Evolutionary conservation across 495 filamentous ascomycete genomes (phyloP), one percentile per base, ranked within the genome.

Genomic region (Sabuloglossum arenarium): DNA sequence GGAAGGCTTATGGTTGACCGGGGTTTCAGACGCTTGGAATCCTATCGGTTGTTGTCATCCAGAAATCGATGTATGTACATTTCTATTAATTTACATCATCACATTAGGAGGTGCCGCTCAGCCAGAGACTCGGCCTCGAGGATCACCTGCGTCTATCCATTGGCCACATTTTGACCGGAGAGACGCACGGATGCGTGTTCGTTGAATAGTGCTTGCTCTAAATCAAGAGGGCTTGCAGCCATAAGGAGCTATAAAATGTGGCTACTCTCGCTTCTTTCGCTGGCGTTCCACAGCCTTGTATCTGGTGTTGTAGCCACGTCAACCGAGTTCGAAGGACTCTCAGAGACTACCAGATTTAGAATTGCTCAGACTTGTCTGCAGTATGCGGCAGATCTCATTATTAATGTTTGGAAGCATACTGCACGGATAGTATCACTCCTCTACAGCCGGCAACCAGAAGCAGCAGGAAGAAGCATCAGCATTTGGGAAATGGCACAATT

Each of bases 401-500:
- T 19, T 12, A 3, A 21, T 10, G 16, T 10, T 21, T 3, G 12
- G 21, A 43, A 19, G 1, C 10, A 9, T 43, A 21, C 19, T 23
- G 4, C 12, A 43, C 16, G 39, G 39, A 43, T 43, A 43, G 21
- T 43, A 43, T 43, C 39, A 43, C n/a, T 43, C 39, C 11, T 43
- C 16, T 21, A 21, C 21, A 21, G 39, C 39, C 3, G 4, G 39
- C 21, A 21, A 6, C 16, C 12, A 19, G 16, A 43, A 16, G 16
- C 39, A n/a, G 19, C 12, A 19, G 16, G 34, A 14, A 43, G 39
- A n/a, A 10, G 10, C n/a, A 21, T 43, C n/a, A 43, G 39, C n/a
- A 21, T 21, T 21, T 61, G 59, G 60, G 61, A 43, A 58, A 64
- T 64, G 62, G 62, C 60, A 21, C 37, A 64, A 55, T 21, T 64